Evolutionary conservation across 2,329 filamentous ascomycete genomes (phyloP).

Genomic region (Geosmithia morbida): DNA sequence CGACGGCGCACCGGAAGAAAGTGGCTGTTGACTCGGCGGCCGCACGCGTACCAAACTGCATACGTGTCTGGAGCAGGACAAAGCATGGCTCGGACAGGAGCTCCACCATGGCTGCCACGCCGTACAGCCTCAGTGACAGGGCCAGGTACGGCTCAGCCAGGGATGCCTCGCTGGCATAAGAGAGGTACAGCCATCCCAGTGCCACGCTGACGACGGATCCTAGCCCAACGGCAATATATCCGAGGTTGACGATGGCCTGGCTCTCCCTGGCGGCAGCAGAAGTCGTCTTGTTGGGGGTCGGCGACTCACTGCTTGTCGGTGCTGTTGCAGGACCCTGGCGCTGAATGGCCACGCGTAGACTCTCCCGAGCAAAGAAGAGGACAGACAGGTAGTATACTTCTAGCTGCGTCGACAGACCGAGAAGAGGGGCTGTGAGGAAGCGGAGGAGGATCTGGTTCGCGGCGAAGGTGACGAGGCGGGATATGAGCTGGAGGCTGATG

Average conservation of each 20-base stretch:
- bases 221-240: conserved; percentile 61
- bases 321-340: conserved; percentile 35
- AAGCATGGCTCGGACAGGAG: conserved; percentile 80
- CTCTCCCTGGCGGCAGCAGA: conserved; percentile 20
- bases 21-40: conserved; percentile 74
- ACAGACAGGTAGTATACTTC: conserved; percentile 87
- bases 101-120: conserved; percentile 50
- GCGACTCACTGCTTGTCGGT: conserved; percentile 1
- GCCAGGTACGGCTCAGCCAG: conserved; percentile 49
- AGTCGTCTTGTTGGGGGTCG: conserved; percentile 2
- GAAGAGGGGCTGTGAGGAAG: conserved; percentile 68
- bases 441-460: conserved; percentile 87
- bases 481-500: conserved; percentile 75
- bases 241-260: conserved; percentile 78
- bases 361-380: conserved; percentile 90
- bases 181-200: conserved; percentile 55
- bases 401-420: conserved; percentile 78
- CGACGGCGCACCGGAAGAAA: conserved; percentile 59
- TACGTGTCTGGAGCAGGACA: conserved; percentile 68
- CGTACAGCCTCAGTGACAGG: conserved; percentile 38
- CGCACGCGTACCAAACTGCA: conserved; percentile 69
- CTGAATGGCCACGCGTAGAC: conserved; percentile 80
- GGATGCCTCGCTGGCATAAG: conserved; percentile 28
- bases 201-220: conserved; percentile 49
- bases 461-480: conserved; percentile 77